Percentiles rank a stretch among this genome's conserved stretches.
phyloP scores from a whole-genome alignment of 441 rosid species.

The Gossypium gossypioides region DNA sequence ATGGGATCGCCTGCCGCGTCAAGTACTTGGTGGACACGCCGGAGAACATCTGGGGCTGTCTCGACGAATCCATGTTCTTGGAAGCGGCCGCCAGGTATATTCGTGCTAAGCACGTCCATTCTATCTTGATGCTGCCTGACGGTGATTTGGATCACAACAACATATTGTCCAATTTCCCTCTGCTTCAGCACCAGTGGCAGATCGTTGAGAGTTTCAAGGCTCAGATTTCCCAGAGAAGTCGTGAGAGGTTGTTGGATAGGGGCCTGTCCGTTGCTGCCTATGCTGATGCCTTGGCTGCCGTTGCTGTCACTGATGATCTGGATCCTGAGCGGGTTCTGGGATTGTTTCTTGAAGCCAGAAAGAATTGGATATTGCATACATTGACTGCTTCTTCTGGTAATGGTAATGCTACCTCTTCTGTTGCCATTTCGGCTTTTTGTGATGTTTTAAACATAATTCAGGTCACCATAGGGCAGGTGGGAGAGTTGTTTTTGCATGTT shows the following conservation, averaged over 20 bases:
- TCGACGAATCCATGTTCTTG: slow-evolving; percentile 84
- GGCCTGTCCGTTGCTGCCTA: slow-evolving; percentile 53
- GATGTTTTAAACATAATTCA: slow-evolving; percentile 63
- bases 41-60: slow-evolving; percentile 96
- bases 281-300: slow-evolving; percentile 84
- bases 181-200: slow-evolving; percentile 96
- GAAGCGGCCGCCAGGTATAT: slow-evolving; percentile 79
- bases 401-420: slow-evolving; percentile 22
- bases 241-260: slow-evolving; percentile 68
- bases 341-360: slow-evolving; percentile 69
- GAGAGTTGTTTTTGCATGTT: slow-evolving; percentile 79
- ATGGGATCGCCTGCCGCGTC: slow-evolving; percentile 85
- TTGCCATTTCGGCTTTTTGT: slow-evolving; percentile 58
- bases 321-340: slow-evolving; percentile 57
- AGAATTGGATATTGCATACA: slow-evolving; percentile 64
- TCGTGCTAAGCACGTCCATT: slow-evolving; percentile 85
- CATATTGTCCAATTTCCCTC: slow-evolving; percentile 66
- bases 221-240: slow-evolving; percentile 90
- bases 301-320: slow-evolving; percentile 70
- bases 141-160: slow-evolving; percentile 42
- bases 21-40: slow-evolving; percentile 91
- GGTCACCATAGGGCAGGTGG: slow-evolving; percentile 75
- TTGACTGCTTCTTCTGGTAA: slow-evolving; percentile 35
- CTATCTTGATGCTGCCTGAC: slow-evolving; percentile 25
- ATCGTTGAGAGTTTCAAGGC: slow-evolving; percentile 88